Evolutionary conservation across 2,329 filamentous ascomycete species (phyloP).

Genomic region (Lachnellula suecica): DNA sequence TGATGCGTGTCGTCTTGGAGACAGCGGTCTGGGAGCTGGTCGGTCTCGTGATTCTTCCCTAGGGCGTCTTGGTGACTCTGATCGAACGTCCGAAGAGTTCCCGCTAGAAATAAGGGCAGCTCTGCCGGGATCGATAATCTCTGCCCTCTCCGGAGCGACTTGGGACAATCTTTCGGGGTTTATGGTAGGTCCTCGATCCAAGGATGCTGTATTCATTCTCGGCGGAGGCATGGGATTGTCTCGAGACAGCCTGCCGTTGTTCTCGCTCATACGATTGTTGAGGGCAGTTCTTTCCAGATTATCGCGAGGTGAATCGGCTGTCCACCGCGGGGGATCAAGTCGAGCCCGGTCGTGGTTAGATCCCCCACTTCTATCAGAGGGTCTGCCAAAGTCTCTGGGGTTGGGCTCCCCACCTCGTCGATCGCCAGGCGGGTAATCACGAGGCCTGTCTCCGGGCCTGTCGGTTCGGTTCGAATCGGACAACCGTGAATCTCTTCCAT

Average conservation of each 20-base stretch:
- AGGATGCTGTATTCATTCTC: slow-evolving; percentile 17
- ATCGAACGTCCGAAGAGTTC: slow-evolving; percentile 23
- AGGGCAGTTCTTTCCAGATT: slow-evolving; percentile 25
- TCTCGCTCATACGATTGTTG: slow-evolving; percentile 22
- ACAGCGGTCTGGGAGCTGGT: slow-evolving; percentile 41
- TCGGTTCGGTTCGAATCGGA: slow-evolving; percentile 24
- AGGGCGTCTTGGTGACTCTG: slow-evolving; percentile 30
- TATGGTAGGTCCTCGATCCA: slow-evolving; percentile 23
- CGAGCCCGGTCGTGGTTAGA: slow-evolving; percentile 28
- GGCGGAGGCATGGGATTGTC: slow-evolving; percentile 31
- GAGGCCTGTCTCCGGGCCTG: slow-evolving; percentile 29
- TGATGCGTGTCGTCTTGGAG: slow-evolving; percentile 47
- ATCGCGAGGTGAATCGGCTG: slow-evolving; percentile 27
- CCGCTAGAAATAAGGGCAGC: slow-evolving; percentile 32
- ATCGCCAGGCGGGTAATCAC: slow-evolving; percentile 29
- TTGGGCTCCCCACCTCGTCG: slow-evolving; percentile 25
- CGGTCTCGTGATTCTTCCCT: slow-evolving; percentile 31
- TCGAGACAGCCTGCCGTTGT: slow-evolving; percentile 28
- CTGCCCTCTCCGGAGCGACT: slow-evolving; percentile 29
- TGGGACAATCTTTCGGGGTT: slow-evolving; percentile 25
- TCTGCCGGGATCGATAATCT: slow-evolving; percentile 34
- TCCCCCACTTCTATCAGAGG: slow-evolving; percentile 21
- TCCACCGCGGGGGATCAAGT: slow-evolving; percentile 31
- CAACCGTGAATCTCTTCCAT: slow-evolving; percentile 22
- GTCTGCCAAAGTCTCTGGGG: slow-evolving; percentile 27